Percentiles rank a stretch among this genome's conserved stretches.
Conservation (phyloP, 371 early-diverging fungal genomes). For the Actinomortierella ambigua region DNA sequence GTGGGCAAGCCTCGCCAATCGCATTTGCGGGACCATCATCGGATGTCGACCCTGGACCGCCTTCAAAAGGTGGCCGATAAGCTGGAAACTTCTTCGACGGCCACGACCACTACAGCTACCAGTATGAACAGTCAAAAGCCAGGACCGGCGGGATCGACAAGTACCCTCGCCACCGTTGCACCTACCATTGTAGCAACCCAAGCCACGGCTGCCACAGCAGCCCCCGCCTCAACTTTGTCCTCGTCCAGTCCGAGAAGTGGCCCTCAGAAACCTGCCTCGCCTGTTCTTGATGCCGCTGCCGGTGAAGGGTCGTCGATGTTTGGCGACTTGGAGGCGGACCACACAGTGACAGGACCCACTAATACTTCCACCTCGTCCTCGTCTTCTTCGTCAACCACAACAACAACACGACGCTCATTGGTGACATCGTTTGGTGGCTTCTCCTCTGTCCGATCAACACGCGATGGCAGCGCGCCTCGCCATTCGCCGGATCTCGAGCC, state of each 20-base stretch:
- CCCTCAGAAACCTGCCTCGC: too few relatives aligned
- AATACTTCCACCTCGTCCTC: too few relatives aligned
- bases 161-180: not conserved
- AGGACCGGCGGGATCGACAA: not conserved
- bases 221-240: too few relatives aligned
- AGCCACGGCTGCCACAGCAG: constrained; percentile 18
- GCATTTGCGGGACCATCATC: constrained; percentile 7
- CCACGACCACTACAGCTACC: not conserved
- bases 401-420: constrained; percentile 6
- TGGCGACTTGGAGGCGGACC: too few relatives aligned
- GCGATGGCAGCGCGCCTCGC: constrained; percentile 14
- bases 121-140: too few relatives aligned
- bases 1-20: constrained; percentile 7
- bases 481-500: too few relatives aligned
- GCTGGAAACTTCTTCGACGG: constrained; percentile 7
- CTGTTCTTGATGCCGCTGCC: too few relatives aligned
- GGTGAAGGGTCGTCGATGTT: too few relatives aligned
- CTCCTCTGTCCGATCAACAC: constrained; percentile 21
- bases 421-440: constrained; percentile 42
- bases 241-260: too few relatives aligned
- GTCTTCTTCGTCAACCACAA: not conserved
- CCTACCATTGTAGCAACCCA: constrained; percentile 1
- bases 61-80: constrained; percentile 17
- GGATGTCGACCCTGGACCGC: constrained; percentile 26
- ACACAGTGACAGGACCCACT: too few relatives aligned